These are phyloP conservation scores for Avicennia marina DNA, from an alignment of 257 asterid genomes.

Conservation along the genomic window DNA sequence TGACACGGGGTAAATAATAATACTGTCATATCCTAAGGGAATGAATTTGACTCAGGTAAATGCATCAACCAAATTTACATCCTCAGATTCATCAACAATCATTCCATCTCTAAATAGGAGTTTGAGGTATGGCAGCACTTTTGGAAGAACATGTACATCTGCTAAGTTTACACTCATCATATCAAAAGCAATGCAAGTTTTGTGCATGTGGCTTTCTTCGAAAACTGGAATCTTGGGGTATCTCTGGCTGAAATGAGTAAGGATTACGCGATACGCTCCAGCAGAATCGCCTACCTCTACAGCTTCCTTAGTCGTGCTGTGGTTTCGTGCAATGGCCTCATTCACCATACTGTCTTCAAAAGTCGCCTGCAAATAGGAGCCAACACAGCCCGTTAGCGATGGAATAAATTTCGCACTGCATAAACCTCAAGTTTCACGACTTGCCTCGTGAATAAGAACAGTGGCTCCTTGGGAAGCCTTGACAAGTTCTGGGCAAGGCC, in stretches of 20 bases:
- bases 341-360: slow-evolving; percentile 82
- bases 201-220: slow-evolving; percentile 68
- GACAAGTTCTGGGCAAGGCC: slow-evolving; percentile 88
- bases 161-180: slow-evolving; percentile 92
- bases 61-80: slow-evolving; percentile 35
- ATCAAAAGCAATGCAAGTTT: slow-evolving; percentile 86
- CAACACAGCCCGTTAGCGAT: neutral
- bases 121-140: slow-evolving; percentile 72
- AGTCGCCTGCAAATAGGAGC: slow-evolving; percentile 56
- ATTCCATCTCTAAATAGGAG: slow-evolving; percentile 71
- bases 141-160: slow-evolving; percentile 75
- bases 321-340: slow-evolving; percentile 80
- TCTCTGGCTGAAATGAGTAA: slow-evolving; percentile 95
- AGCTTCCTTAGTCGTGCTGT: slow-evolving; percentile 93
- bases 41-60: slow-evolving; percentile 12
- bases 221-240: slow-evolving; percentile 92
- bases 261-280: slow-evolving; percentile 74
- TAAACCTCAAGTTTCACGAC: too few relatives aligned
- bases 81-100: slow-evolving; percentile 66
- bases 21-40: neutral
- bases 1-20: neutral
- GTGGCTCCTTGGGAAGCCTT: slow-evolving; percentile 76
- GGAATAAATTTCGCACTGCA: too few relatives aligned
- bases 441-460: slow-evolving; percentile 82
- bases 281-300: slow-evolving; percentile 73